Conservation (phyloP, 192 early-diverging fungal genomes). For the Geosiphon pyriformis region DNA sequence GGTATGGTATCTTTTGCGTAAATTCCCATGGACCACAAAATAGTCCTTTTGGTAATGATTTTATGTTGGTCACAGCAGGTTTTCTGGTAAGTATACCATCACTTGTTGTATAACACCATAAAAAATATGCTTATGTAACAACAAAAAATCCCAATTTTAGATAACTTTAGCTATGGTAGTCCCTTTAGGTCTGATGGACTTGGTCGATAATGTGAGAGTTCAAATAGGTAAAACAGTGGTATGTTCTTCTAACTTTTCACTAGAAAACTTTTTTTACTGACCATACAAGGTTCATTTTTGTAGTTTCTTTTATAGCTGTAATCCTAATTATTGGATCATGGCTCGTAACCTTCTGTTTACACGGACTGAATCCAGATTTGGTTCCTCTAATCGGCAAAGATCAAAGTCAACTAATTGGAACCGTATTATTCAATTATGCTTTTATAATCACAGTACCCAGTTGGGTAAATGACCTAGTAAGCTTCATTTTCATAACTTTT, state of each 20-base stretch:
- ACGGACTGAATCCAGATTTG: slow-evolving; percentile 38
- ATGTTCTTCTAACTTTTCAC: background rate
- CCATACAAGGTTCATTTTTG: no score
- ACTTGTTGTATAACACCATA: no score
- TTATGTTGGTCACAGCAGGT: slow-evolving; percentile 55
- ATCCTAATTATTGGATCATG: slow-evolving; percentile 50
- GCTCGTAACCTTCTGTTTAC: slow-evolving; percentile 48
- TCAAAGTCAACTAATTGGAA: slow-evolving; percentile 50
- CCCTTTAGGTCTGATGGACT: slow-evolving; percentile 53
- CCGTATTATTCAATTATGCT: slow-evolving; percentile 67
- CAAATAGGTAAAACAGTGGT: slow-evolving; percentile 34
- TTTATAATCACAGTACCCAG: slow-evolving; percentile 64
- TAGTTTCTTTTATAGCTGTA: slow-evolving; percentile 51
- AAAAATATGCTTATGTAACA: no score
- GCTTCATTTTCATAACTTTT: background rate
- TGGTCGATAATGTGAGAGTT: slow-evolving; percentile 66
- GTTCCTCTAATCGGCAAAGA: slow-evolving; percentile 52
- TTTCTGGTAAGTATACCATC: slow-evolving; percentile 44
- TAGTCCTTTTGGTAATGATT: slow-evolving; percentile 52
- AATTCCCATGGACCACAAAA: slow-evolving; percentile 31
- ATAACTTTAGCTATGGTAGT: slow-evolving; percentile 38
- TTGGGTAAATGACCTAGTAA: slow-evolving; percentile 58
- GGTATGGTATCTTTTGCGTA: slow-evolving; percentile 51
- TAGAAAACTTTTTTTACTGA: no score
- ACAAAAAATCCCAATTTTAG: no score